phyloP scores from a whole-genome alignment of 2,329 filamentous ascomycete genomes.

The Harringtonia lauricola region DNA sequence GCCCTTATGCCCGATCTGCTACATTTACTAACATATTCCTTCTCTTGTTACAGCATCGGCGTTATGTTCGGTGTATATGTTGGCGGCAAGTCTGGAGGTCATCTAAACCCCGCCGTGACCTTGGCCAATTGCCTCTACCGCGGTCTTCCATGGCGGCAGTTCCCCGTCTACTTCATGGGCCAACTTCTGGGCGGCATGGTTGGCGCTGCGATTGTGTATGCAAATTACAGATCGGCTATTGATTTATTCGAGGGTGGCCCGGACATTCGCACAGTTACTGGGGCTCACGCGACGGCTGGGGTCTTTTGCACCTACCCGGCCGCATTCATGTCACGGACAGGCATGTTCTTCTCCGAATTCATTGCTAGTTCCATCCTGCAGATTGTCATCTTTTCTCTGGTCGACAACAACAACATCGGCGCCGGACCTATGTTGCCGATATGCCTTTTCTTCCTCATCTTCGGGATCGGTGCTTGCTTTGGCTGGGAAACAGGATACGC shows the following conservation, averaged over 20 bases:
- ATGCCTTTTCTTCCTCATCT: slow-evolving; percentile 34
- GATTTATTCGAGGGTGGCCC: slow-evolving; percentile 14
- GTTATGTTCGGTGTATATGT: slow-evolving; percentile 61
- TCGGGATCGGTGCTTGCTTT: slow-evolving; percentile 40
- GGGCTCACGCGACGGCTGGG: slow-evolving; percentile 36
- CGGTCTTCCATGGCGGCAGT: slow-evolving; percentile 47
- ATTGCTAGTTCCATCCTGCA: slow-evolving; percentile 46
- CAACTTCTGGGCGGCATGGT: slow-evolving; percentile 47
- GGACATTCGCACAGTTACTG: slow-evolving; percentile 20
- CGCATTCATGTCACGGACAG: slow-evolving; percentile 37
- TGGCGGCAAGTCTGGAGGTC: slow-evolving; percentile 28
- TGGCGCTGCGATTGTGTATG: slow-evolving; percentile 42
- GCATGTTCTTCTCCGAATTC: slow-evolving; percentile 47
- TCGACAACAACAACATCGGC: slow-evolving; percentile 49
- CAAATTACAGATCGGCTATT: slow-evolving; percentile 41
- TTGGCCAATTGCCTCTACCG: slow-evolving; percentile 37
- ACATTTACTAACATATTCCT: too few relatives aligned
- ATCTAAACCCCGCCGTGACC: slow-evolving; percentile 42
- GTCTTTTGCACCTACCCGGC: slow-evolving; percentile 44
- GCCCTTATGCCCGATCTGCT: too few relatives aligned
- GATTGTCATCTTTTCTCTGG: slow-evolving; percentile 44
- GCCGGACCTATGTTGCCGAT: slow-evolving; percentile 33
- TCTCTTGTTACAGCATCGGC: slow-evolving; percentile 32
- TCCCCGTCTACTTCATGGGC: slow-evolving; percentile 43
- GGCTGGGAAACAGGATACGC: slow-evolving; percentile 42